Conservation (phyloP, 106 monocot genomes). For the Allium fistulosum region DNA sequence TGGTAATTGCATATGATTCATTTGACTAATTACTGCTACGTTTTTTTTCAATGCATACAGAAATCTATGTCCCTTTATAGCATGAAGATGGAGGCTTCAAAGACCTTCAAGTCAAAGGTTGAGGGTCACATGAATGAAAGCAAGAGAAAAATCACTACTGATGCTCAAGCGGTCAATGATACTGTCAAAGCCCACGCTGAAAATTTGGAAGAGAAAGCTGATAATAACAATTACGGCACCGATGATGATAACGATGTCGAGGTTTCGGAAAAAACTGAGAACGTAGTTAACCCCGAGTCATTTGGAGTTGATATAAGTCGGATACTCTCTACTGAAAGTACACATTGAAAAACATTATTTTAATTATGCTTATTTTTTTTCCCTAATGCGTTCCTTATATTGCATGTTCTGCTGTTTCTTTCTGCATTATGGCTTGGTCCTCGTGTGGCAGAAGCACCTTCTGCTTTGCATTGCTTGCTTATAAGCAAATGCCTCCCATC, state of each 20-base stretch:
- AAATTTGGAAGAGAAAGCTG: not conserved
- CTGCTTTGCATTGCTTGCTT: too few relatives aligned
- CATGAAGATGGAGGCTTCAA: constrained; percentile 17
- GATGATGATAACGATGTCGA: constrained; percentile 5
- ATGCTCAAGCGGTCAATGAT: not conserved
- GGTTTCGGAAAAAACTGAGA: constrained; percentile 18
- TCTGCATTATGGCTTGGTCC: not conserved
- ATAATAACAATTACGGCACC: not conserved
- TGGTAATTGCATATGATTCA: too few relatives aligned
- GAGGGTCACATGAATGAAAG: constrained; percentile 1
- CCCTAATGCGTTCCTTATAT: not conserved
- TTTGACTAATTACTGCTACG: too few relatives aligned
- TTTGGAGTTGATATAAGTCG: constrained; percentile 38
- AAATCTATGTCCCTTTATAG: constrained; percentile 65
- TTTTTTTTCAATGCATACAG: constrained; percentile 21
- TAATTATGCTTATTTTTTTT: constrained; percentile 1
- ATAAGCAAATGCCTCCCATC: too few relatives aligned
- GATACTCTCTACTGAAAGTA: constrained; percentile 49
- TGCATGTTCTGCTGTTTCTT: constrained; percentile 1
- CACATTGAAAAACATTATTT: constrained; percentile 38
- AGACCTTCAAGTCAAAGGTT: not conserved
- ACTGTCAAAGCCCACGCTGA: not conserved
- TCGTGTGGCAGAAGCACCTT: too few relatives aligned
- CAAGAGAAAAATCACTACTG: not conserved
- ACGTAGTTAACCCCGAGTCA: constrained; percentile 17